These are phyloP conservation scores for Vitis hybrid DNA, from an alignment of 177 flowering plant species.

Conservation along the genomic window DNA sequence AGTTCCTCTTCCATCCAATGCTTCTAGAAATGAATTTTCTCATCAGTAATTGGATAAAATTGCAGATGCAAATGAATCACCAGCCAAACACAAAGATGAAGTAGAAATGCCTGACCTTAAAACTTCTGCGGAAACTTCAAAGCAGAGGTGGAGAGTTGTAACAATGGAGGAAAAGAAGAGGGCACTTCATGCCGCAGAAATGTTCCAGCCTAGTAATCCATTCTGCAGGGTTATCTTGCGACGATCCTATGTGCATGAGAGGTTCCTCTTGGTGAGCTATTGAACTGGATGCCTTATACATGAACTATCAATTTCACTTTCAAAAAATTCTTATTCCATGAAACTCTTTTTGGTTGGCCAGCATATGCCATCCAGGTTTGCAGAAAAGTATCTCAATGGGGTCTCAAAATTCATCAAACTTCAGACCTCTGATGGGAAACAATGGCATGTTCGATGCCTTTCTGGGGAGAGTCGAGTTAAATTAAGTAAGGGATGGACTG, in stretches of 20 bases:
- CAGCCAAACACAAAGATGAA: slow-evolving; percentile 16
- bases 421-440: slow-evolving; percentile 36
- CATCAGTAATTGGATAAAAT: not conserved
- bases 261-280: slow-evolving; percentile 28
- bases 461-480: slow-evolving; percentile 23
- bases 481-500: slow-evolving; percentile 42
- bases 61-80: slow-evolving; percentile 23
- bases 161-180: slow-evolving; percentile 35
- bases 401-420: slow-evolving; percentile 39
- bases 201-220: slow-evolving; percentile 33
- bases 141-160: slow-evolving; percentile 19
- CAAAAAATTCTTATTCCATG: not conserved
- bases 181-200: slow-evolving; percentile 33
- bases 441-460: slow-evolving; percentile 41
- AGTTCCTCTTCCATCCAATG: not conserved
- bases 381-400: slow-evolving; percentile 34
- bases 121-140: slow-evolving; percentile 27
- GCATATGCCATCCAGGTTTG: slow-evolving; percentile 44
- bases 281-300: not conserved
- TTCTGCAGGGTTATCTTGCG: slow-evolving; percentile 39
- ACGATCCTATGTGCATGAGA: slow-evolving; percentile 34
- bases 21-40: not conserved
- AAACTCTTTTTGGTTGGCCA: slow-evolving; percentile 10
- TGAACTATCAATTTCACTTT: not conserved
- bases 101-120: slow-evolving; percentile 19